Evolutionary conservation across 805 yeast genomes (phyloP).

Genomic region (Suhomyces kilbournensis): DNA sequence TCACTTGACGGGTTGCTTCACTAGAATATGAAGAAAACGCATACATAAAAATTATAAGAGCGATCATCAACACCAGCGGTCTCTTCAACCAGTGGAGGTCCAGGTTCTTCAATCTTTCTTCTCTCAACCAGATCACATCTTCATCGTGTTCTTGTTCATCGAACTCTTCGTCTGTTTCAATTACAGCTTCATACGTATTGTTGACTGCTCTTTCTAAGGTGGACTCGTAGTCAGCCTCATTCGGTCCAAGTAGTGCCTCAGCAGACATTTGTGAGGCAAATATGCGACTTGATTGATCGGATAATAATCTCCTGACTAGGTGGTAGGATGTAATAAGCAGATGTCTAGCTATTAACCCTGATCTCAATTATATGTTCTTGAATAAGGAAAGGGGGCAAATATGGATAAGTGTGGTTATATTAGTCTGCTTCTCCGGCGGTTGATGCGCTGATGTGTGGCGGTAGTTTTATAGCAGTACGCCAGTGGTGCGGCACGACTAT

Average conservation of each 20-base stretch:
- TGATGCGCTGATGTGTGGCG: background rate
- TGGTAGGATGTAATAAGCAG: background rate
- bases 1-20: conserved; percentile 41
- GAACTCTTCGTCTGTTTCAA: conserved; percentile 34
- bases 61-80: conserved; percentile 55
- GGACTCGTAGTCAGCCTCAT: background rate
- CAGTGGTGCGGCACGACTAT: background rate
- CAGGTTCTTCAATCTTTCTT: conserved; percentile 42
- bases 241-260: background rate
- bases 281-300: background rate
- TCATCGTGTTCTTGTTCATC: conserved; percentile 33
- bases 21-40: conserved; percentile 41
- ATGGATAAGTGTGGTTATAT: background rate
- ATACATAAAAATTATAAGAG: conserved; percentile 39
- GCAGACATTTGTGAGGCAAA: background rate
- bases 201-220: conserved; percentile 29
- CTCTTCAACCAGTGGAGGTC: conserved; percentile 50
- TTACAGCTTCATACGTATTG: conserved; percentile 41
- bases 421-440: background rate
- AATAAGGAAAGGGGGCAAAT: background rate
- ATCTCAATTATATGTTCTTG: background rate
- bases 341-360: background rate
- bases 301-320: background rate
- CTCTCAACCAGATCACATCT: conserved; percentile 46
- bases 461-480: background rate